These are phyloP conservation scores for Candida sanyaensis DNA, from an alignment of 1,139 yeast genomes.

Conservation along the genomic window DNA sequence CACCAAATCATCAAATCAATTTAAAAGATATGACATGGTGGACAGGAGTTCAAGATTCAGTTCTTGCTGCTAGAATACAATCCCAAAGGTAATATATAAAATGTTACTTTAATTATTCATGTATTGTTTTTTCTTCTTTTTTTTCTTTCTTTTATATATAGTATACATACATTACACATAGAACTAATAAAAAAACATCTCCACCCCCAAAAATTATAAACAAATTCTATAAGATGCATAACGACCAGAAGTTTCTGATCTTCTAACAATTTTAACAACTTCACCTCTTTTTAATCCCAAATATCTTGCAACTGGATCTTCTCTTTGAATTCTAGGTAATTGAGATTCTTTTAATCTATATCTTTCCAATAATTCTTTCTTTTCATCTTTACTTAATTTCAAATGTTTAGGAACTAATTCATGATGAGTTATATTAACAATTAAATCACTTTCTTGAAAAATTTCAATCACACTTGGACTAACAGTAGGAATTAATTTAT, in stretches of 20 bases:
- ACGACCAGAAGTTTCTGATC: conserved; percentile 97
- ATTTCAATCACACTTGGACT: conserved; percentile 98
- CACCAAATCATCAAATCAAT: conserved; percentile 46
- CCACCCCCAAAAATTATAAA: conserved; percentile 50
- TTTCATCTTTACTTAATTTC: conserved; percentile 78
- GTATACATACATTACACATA: neutral
- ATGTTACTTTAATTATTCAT: neutral
- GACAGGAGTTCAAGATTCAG: conserved; percentile 68
- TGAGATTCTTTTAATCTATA: conserved; percentile 95
- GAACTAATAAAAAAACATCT: neutral
- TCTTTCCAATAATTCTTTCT: conserved; percentile 82
- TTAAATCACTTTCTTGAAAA: conserved; percentile 90
- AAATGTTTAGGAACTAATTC: conserved; percentile 95
- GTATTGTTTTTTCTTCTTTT: too few species aligned
- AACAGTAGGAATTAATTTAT: conserved; percentile 90
- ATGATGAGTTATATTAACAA: conserved; percentile 96
- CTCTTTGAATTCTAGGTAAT: conserved; percentile 94
- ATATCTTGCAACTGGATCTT: conserved; percentile 97
- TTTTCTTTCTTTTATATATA: conserved; percentile 15
- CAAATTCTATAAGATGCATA: conserved; percentile 98
- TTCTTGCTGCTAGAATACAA: conserved; percentile 47
- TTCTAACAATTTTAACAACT: conserved; percentile 93
- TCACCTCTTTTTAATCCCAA: conserved; percentile 95
- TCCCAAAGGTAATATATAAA: conserved; percentile 1
- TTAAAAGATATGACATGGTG: conserved; percentile 71